phyloP scores from a whole-genome alignment of 177 flowering plant species.

The Vitis hybrid region DNA sequence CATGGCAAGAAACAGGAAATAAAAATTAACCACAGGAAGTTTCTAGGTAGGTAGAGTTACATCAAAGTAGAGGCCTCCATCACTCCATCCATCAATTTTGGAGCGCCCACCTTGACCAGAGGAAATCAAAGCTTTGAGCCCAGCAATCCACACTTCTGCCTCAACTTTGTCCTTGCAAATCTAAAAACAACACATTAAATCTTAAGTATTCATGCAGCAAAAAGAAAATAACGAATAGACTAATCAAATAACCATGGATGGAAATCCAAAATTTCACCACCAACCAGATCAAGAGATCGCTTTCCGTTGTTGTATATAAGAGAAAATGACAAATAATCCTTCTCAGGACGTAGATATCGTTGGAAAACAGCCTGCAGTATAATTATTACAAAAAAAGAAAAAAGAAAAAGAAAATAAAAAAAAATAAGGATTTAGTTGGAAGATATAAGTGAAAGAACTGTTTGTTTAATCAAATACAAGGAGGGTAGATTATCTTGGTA shows the following conservation, averaged over 20 bases:
- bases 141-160: conserved; percentile 94
- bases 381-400: not conserved
- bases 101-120: conserved; percentile 86
- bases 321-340: conserved; percentile 94
- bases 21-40: not conserved
- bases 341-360: conserved; percentile 85
- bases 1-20: not conserved
- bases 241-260: not conserved
- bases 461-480: not conserved
- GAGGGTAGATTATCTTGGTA: not conserved
- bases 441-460: not conserved
- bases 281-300: conserved; percentile 95
- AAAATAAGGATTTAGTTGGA: not conserved
- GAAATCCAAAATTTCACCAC: conserved; percentile 23
- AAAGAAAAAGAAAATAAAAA: not conserved
- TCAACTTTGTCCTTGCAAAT: conserved; percentile 97
- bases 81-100: conserved; percentile 96
- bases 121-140: conserved; percentile 72
- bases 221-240: conserved; percentile 8
- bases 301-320: conserved; percentile 90
- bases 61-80: conserved; percentile 77
- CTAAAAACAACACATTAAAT: conserved; percentile 33
- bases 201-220: not conserved
- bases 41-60: conserved; percentile 37
- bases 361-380: conserved; percentile 78